These are phyloP conservation scores for Fusarium praegraminearum DNA, from an alignment of 2,329 filamentous ascomycete genomes.

Conservation along the genomic window DNA sequence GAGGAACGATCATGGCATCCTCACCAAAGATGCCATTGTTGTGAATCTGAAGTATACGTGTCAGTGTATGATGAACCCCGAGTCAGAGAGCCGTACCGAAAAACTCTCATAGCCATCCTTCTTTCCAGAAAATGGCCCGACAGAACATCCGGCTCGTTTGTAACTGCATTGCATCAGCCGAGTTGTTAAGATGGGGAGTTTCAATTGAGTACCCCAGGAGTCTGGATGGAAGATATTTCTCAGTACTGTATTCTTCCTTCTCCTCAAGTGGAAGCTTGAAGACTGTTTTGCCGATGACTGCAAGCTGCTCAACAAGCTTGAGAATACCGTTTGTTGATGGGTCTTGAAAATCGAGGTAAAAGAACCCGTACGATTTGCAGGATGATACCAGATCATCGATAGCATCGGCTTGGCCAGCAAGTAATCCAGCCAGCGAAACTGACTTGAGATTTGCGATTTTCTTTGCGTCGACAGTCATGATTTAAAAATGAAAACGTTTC, in stretches of 20 bases:
- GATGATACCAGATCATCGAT: background rate
- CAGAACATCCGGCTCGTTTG: constrained; percentile 19
- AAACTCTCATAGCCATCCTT: constrained; percentile 25
- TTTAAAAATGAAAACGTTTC: too few species aligned
- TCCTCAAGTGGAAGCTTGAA: background rate
- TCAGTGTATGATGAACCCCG: too few species aligned
- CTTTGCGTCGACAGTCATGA: too few species aligned
- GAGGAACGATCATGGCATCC: background rate
- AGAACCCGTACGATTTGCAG: constrained; percentile 1
- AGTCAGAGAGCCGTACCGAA: background rate
- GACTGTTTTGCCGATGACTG: background rate
- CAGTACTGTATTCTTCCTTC: constrained; percentile 7
- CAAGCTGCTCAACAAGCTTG: background rate
- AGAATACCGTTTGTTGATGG: background rate
- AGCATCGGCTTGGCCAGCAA: background rate
- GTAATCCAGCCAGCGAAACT: background rate
- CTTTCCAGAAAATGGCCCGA: constrained; percentile 17
- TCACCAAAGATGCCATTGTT: constrained; percentile 9
- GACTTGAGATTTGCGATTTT: background rate
- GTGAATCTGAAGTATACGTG: background rate
- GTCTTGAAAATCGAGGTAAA: constrained; percentile 2
- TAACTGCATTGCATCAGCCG: background rate
- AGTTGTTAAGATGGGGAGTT: too few species aligned
- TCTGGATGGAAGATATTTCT: constrained; percentile 1
- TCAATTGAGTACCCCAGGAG: background rate